A percentile compares a stretch with the other conserved stretches of the same genome.
These are phyloP conservation scores for Penicillium canariense DNA, from an alignment of 495 filamentous ascomycete species.

Conservation along the genomic window DNA sequence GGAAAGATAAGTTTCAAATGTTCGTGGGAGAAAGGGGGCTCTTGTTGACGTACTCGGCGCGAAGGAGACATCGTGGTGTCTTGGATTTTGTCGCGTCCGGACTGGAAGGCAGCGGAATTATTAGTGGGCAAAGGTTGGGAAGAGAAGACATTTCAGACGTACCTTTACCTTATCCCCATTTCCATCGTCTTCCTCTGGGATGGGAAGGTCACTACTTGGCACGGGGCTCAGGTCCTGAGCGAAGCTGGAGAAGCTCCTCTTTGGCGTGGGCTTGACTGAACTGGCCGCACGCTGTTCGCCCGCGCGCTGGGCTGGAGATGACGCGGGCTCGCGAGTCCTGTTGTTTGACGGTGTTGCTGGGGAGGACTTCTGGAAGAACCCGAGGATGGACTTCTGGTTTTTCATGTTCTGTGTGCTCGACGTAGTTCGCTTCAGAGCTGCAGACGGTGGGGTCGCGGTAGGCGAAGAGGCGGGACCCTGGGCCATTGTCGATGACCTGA, in stretches of 20 bases:
- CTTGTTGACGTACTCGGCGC: constrained; percentile 37
- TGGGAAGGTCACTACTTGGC: constrained; percentile 69
- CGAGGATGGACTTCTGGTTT: constrained; percentile 76
- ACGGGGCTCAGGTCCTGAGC: constrained; percentile 63
- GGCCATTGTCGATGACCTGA: constrained; percentile 31
- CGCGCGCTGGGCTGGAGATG: constrained; percentile 43
- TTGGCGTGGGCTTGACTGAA: constrained; percentile 26
- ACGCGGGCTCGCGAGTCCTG: constrained; percentile 37
- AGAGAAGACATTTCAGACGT: constrained; percentile 2
- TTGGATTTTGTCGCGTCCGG: constrained; percentile 16
- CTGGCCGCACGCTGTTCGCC: constrained; percentile 30
- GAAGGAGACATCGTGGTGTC: constrained; percentile 41
- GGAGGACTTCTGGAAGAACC: constrained; percentile 77
- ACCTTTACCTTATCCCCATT: constrained; percentile 26
- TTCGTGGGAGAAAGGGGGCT: not conserved
- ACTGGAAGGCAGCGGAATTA: constrained; percentile 16
- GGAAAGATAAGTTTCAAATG: constrained; percentile 7
- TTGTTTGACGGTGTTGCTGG: constrained; percentile 40
- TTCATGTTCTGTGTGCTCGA: constrained; percentile 56
- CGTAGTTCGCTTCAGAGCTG: constrained; percentile 43
- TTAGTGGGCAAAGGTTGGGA: constrained; percentile 6
- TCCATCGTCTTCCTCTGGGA: constrained; percentile 39
- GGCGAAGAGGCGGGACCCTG: constrained; percentile 40
- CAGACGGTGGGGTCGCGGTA: constrained; percentile 39
- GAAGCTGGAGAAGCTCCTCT: constrained; percentile 42